Conservation (phyloP, 2,329 filamentous ascomycete genomes). For the Fusarium humuli region DNA sequence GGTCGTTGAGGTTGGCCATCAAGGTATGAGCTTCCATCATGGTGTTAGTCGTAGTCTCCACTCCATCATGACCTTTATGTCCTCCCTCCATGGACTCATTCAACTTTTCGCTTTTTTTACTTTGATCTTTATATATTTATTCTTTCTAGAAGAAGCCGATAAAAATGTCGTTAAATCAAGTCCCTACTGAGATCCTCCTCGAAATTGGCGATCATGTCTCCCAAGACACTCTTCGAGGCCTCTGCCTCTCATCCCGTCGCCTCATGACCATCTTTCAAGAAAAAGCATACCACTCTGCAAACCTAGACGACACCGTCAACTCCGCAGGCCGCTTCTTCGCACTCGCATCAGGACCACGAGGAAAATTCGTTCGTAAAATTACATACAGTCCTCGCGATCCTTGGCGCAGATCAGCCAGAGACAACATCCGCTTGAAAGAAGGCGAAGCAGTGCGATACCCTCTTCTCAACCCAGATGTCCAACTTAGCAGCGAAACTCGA, state of each 20-base stretch:
- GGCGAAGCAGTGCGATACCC: not conserved
- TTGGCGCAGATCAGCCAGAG: not conserved
- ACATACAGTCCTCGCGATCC: slow-evolving; percentile 2
- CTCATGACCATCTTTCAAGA: not conserved
- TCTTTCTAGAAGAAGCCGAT: too few species aligned
- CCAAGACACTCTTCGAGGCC: not conserved
- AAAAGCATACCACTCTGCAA: not conserved
- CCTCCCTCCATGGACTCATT: too few species aligned
- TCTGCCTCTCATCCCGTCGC: not conserved
- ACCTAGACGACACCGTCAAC: not conserved
- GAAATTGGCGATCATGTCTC: not conserved
- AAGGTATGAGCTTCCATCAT: not conserved
- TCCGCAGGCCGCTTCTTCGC: not conserved
- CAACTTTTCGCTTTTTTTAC: too few species aligned
- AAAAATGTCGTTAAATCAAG: not conserved
- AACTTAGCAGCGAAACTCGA: not conserved
- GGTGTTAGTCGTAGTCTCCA: not conserved
- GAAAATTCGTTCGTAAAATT: not conserved
- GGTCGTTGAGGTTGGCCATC: not conserved
- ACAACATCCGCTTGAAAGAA: not conserved
- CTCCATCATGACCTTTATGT: not conserved
- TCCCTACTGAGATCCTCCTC: not conserved
- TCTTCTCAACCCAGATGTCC: not conserved
- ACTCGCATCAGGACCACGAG: not conserved
- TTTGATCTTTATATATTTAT: too few species aligned